A percentile compares a stretch with the other conserved stretches of the same genome.
phyloP scores from a whole-genome alignment of 768 basidiomycete genomes.

The Russula dissimulans region DNA sequence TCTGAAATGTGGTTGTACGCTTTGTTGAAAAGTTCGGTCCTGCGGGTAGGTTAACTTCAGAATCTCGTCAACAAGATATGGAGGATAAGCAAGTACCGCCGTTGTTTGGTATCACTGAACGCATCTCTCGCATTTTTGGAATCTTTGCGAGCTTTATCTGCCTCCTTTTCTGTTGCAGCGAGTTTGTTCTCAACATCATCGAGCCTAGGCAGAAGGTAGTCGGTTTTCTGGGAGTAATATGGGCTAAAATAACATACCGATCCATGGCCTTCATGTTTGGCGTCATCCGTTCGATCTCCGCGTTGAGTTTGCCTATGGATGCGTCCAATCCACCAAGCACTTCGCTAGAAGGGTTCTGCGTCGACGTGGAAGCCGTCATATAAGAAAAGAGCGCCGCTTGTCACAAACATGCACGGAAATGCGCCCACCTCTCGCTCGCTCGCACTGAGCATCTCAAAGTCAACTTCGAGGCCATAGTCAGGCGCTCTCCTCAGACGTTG shows the following conservation, averaged over 20 bases:
- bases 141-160: slow-evolving; percentile 84
- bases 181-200: slow-evolving; percentile 82
- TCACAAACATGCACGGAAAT: neutral
- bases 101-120: slow-evolving; percentile 79
- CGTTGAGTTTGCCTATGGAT: slow-evolving; percentile 54
- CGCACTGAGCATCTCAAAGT: slow-evolving; percentile 67
- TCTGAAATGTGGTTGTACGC: slow-evolving; percentile 96
- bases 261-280: slow-evolving; percentile 98
- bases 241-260: slow-evolving; percentile 34
- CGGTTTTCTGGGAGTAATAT: neutral
- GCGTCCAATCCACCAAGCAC: slow-evolving; percentile 66
- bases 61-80: neutral
- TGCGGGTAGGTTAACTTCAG: slow-evolving; percentile 17
- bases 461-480: slow-evolving; percentile 84
- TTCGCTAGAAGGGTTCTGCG: slow-evolving; percentile 52
- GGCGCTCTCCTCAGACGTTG: slow-evolving; percentile 63
- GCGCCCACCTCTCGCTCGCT: slow-evolving; percentile 57
- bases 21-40: slow-evolving; percentile 84
- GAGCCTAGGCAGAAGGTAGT: slow-evolving; percentile 36
- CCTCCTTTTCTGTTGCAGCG: slow-evolving; percentile 83
- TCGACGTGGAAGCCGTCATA: neutral
- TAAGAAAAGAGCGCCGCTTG: neutral
- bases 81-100: slow-evolving; percentile 41
- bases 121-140: slow-evolving; percentile 86
- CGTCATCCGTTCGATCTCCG: slow-evolving; percentile 87